Base-by-base conservation (phyloP, 768 basidiomycete genomes). In the Daedaleopsis sinensis region DNA sequence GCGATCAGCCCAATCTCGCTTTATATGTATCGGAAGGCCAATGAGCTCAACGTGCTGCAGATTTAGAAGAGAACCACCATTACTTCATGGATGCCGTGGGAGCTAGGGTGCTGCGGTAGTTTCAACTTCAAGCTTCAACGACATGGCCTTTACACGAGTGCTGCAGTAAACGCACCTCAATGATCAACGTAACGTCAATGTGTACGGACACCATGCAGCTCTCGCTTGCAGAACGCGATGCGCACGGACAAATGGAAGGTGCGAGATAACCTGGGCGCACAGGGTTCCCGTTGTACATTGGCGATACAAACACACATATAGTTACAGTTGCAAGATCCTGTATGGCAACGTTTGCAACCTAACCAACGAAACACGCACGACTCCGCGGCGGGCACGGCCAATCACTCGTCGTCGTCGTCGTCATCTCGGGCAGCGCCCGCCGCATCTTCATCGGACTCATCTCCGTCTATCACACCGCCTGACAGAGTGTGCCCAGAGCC, bases 401-500 rank as follows among this genome's bases (percentile, higher is more conserved):
- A 46, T 32, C 7, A 50, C 52, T 38, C 27, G 36, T 53, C 52
- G 12, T 47, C 61, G 16, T 57, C 55, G 21, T 38, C 48, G 23
- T 58, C 57, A 7, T 56, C 42, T 24, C 21, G 58, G 32, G 21
- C 43, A 35, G 23, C 36, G 13, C 39, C 18, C 27, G 53, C 55
- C 21, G 48, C 44, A 12, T 15, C 37, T n/a, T 52, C 47, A 21
- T 56, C 49, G 15, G 23, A 49, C 12, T 55, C 57, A n/a, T 55
- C 59, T 10, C 35, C 49, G 13, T 55, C 48, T 8, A 53, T 21
- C 9, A 52, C 42, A 5, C 62, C 55, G 18, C 60, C 64, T 1
- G 59, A 58, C 23, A 80, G 64, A 3, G 67, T 67, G 59, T 78
- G 74, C 11, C 79, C 79, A 16, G 76, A 72, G 39, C 77, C 79